Evolutionary conservation across 2,329 filamentous ascomycete species (phyloP), one percentile per base, ranked within the genome.

Genomic region (Penicillium sp.): DNA sequence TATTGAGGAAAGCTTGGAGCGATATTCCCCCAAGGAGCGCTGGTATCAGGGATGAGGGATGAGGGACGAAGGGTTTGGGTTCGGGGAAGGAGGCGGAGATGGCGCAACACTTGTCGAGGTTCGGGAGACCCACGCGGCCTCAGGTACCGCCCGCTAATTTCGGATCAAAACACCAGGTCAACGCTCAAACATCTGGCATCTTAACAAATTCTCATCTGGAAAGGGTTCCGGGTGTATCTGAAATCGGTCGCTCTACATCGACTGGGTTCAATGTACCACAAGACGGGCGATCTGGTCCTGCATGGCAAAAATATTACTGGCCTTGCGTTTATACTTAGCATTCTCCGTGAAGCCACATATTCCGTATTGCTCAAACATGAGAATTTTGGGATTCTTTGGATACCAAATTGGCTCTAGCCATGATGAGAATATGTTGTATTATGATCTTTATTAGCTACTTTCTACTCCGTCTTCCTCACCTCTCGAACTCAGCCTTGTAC

Each of bases 401-500:
- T 21, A 16, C 33, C 16, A 34, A 34, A 29, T 1, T 2, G 13
- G 13, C 13, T 34, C 31, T 13, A 34, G 4, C 28, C 16, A n/a
- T 36, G 5, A 36, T 16, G 9, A 16, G n/a, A 16, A 18, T 15
- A 36, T 36, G n/a, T 9, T 18, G 18, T 10, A 29, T 29, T 3
- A 8, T 33, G 2, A 36, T 16, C 6, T 16, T 18, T 18, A 29
- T 9, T 16, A 7, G 2, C 33, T 6, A 36, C 2, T 8, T 16
- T 16, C 33, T 18, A 36, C 33, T 36, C 7, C n/a, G 18, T 53
- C 64, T 64, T 13, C 61, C 59, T 61, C 63, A 66, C n/a, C 63
- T 44, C 28, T 60, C 58, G 36, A 78, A 78, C 34, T 70, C 65
- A 0, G 63, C 68, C 1, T 71, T 70, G 44, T 79, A 70, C 18